These are phyloP conservation scores for Aureobasidium sp. DNA, from an alignment of 2,329 filamentous ascomycete genomes.

Conservation along the genomic window DNA sequence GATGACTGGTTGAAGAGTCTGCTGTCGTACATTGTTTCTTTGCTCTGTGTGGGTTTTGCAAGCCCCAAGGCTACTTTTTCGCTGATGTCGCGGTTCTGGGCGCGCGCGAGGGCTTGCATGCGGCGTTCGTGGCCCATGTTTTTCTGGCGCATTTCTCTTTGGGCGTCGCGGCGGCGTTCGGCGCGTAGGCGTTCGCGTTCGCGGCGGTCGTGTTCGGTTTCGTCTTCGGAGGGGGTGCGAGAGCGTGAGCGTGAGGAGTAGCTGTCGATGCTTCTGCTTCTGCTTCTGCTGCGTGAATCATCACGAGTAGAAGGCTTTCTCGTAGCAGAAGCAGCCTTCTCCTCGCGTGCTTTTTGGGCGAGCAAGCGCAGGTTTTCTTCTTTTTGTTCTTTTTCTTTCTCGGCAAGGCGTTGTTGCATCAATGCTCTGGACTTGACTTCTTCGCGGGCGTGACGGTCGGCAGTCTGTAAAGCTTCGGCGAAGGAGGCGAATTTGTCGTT, in stretches of 20 bases:
- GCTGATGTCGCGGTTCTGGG: conserved; percentile 93
- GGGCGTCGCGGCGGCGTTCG: conserved; percentile 72
- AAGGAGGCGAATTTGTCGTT: conserved; percentile 99
- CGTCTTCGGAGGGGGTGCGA: conserved; percentile 30
- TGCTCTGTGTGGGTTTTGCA: conserved; percentile 86
- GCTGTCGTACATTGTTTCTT: conserved; percentile 95
- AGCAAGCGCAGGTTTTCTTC: conserved; percentile 83
- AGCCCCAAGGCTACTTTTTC: conserved; percentile 93
- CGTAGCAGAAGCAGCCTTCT: conserved; percentile 34
- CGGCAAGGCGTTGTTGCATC: conserved; percentile 93
- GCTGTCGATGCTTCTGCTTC: conserved; percentile 13
- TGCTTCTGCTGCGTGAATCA: conserved; percentile 17
- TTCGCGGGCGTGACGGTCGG: conserved; percentile 87
- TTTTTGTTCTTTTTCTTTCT: conserved; percentile 92
- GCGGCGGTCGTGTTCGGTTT: conserved; percentile 37
- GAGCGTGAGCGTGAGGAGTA: conserved; percentile 20
- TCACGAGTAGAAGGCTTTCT: conserved; percentile 19
- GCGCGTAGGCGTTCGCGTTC: conserved; percentile 69
- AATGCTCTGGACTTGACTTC: conserved; percentile 85
- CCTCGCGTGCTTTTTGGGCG: conserved; percentile 85
- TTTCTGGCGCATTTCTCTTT: conserved; percentile 84
- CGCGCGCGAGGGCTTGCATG: conserved; percentile 84
- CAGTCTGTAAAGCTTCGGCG: conserved; percentile 86
- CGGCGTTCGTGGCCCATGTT: conserved; percentile 91
- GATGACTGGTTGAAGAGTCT: conserved; percentile 89